Conservation (phyloP, 2,329 filamentous ascomycete genomes). For the Verruconis gallopava region DNA sequence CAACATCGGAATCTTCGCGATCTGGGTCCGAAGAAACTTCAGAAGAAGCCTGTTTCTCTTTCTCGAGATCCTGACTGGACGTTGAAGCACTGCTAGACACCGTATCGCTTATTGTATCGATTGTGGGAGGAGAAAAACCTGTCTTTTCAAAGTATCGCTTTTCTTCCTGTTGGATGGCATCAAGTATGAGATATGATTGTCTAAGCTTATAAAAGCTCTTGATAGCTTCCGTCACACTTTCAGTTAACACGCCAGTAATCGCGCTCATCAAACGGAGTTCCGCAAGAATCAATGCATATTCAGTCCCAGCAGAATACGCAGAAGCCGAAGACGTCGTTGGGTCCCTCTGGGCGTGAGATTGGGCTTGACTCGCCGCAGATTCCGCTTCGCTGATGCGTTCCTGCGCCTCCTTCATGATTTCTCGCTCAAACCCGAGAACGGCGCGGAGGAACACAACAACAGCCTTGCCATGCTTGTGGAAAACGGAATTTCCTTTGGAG, state of each 20-base stretch:
- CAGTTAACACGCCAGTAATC: slow-evolving; percentile 78
- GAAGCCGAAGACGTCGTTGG: slow-evolving; percentile 39
- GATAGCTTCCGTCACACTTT: slow-evolving; percentile 82
- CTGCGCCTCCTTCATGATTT: slow-evolving; percentile 74
- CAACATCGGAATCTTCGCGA: slow-evolving; percentile 24
- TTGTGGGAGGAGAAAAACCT: slow-evolving; percentile 15
- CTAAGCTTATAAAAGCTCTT: slow-evolving; percentile 86
- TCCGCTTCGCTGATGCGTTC: slow-evolving; percentile 63
- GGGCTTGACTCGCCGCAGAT: slow-evolving; percentile 59
- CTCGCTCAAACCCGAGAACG: slow-evolving; percentile 81
- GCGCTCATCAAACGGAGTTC: slow-evolving; percentile 83
- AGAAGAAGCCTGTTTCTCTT: not conserved
- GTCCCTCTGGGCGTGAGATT: slow-evolving; percentile 60
- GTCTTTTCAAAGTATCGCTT: slow-evolving; percentile 37
- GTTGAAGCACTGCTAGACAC: not conserved
- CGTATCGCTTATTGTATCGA: slow-evolving; percentile 12
- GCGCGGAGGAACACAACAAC: slow-evolving; percentile 77
- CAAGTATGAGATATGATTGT: slow-evolving; percentile 74
- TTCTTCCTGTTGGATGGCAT: slow-evolving; percentile 66
- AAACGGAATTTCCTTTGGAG: slow-evolving; percentile 63
- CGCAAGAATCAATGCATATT: slow-evolving; percentile 74
- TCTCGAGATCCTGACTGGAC: not conserved
- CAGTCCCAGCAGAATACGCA: slow-evolving; percentile 72
- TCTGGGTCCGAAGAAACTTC: not conserved
- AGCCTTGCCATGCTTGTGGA: slow-evolving; percentile 72